Conservation (phyloP, 345 rosid genomes). For the Cardiospermum halicacabum region DNA sequence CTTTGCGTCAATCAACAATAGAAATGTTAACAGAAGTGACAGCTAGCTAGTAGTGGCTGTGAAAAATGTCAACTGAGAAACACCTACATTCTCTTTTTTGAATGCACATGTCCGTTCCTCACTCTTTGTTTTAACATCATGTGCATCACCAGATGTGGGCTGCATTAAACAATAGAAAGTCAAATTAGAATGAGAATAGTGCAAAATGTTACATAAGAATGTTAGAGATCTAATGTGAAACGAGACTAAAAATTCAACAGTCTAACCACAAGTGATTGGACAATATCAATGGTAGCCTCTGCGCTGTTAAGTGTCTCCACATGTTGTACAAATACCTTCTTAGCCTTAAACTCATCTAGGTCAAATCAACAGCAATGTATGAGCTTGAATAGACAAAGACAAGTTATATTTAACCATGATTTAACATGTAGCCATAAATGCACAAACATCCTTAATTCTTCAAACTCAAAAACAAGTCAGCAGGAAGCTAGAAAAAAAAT, state of each 20-base stretch:
- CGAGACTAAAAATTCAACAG: neutral
- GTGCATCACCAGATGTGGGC: constrained; percentile 34
- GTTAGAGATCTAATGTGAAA: neutral
- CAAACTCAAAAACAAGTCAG: too few relatives aligned
- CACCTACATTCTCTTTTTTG: constrained; percentile 50
- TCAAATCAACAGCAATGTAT: constrained; percentile 19
- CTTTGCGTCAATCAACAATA: neutral
- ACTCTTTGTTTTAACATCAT: constrained; percentile 23
- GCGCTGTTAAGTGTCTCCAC: constrained; percentile 54
- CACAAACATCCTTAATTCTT: too few relatives aligned
- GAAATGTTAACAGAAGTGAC: neutral
- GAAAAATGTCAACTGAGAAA: constrained; percentile 5
- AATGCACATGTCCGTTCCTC: constrained; percentile 39
- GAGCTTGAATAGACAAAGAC: too few relatives aligned
- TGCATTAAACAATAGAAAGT: constrained; percentile 23
- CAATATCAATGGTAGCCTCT: constrained; percentile 28
- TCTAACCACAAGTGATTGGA: constrained; percentile 68
- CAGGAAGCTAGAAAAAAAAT: too few relatives aligned
- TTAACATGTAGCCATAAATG: too few relatives aligned
- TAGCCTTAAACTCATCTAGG: constrained; percentile 50
- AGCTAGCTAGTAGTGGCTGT: neutral
- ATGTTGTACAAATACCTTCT: constrained; percentile 67
- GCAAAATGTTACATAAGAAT: neutral
- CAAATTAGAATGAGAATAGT: neutral
- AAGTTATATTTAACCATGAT: too few relatives aligned